A percentile compares a stretch with the other conserved stretches of the same genome.
Conservation (phyloP, 2,329 filamentous ascomycete species). For the Purpureocillium takamizusanense region DNA sequence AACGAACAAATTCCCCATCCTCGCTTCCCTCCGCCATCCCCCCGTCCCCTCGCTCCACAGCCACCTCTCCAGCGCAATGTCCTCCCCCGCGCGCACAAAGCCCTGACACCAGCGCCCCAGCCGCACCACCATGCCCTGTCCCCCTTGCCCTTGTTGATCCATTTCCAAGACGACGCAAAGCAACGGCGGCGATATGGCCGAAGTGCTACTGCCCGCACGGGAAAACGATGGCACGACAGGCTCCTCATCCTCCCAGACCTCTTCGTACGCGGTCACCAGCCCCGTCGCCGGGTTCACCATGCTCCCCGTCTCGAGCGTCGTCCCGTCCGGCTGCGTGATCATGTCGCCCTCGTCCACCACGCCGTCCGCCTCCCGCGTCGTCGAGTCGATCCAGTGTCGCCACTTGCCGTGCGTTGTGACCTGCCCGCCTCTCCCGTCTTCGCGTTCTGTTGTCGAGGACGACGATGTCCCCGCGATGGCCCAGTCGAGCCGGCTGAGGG, state of each 20-base stretch:
- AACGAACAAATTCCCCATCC: conserved; percentile 22
- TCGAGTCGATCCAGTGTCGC: conserved; percentile 53
- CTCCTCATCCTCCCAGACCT: conserved; percentile 50
- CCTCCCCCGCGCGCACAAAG: conserved; percentile 34
- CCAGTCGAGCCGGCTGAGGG: conserved; percentile 46
- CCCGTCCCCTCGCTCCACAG: conserved; percentile 22
- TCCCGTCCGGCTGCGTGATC: conserved; percentile 30
- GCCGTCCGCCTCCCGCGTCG: conserved; percentile 25
- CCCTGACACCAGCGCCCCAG: conserved; percentile 49
- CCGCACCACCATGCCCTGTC: conserved; percentile 41
- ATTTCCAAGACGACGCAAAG: conserved; percentile 31
- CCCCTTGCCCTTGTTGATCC: conserved; percentile 17
- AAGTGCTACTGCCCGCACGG: no score
- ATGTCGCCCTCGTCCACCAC: conserved; percentile 49
- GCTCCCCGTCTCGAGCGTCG: conserved; percentile 45
- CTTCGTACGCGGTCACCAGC: conserved; percentile 48
- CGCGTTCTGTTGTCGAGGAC: conserved; percentile 15
- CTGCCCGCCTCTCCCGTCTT: conserved; percentile 5
- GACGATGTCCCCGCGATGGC: conserved; percentile 51
- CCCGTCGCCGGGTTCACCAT: conserved; percentile 52
- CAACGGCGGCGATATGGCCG: no score
- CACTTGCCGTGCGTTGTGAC: conserved; percentile 33
- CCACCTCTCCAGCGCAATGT: conserved; percentile 46
- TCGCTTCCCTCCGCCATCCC: conserved; percentile 26
- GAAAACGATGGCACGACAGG: conserved; percentile 13